Evolutionary conservation across 1,139 yeast genomes (phyloP), one percentile per base, ranked within the genome.

Genomic region (Pichia sp.): DNA sequence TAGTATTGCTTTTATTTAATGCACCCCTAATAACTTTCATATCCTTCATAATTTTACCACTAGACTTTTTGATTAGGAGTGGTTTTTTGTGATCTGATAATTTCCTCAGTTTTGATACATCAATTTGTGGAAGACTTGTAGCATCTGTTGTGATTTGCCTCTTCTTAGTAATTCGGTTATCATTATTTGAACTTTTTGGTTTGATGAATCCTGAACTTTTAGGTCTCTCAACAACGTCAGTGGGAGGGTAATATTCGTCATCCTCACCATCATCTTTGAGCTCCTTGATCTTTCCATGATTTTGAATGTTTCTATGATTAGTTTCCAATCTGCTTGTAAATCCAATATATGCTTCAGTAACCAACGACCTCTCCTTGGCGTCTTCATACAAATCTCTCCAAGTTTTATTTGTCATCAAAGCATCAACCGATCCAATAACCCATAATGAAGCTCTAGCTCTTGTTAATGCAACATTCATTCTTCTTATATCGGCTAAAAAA

Each of bases 381-480:
- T 87, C 81, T 0, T 64, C 60, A 24, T 87, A 70, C 42, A 89
- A 67, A 49, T 77, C 70, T 26, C 64, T 68, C 97, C 97, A 89
- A 1, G 86, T 77, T 25, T 68, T 70, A 57, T 87, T 83, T 46
- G 76, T 67, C 20, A 62, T 58, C 52, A 90, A 72, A 1, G 95
- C 79, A 10, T 69, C 68, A 37, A 71, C 77, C 57, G 87, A 82
- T 25, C 99, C 99, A 30, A 94, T 66, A 48, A 94, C 81, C 97
- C 97, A 92, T 52, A 94, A 67, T 0, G 97, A 85, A 2, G 95
- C 75, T 55, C 83, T 78, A 0, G 98, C 97, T 70, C 99, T 84
- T 1, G 97, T 90, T 40, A 90, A 69, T 0, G 96, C 97, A 48
- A 90, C 97, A 64, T 90, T 90, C 96, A 90, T 86, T 69, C 97